phyloP scores from a whole-genome alignment of 2,329 filamentous ascomycete species.

The Colletotrichum higginsianum region DNA sequence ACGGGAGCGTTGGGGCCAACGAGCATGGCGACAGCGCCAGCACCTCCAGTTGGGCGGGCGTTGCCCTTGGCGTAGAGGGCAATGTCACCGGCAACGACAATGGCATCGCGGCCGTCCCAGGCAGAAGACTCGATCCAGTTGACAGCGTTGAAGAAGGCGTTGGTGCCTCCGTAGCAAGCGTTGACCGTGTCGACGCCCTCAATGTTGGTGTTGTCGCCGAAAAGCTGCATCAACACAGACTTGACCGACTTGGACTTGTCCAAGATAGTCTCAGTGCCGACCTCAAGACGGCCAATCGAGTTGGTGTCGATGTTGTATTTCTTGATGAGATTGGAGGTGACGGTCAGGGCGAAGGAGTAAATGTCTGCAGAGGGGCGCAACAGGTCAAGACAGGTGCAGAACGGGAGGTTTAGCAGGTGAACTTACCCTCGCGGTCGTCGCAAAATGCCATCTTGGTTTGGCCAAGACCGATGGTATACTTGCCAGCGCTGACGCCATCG shows the following conservation, averaged over 20 bases:
- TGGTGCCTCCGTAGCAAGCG: slow-evolving; percentile 90
- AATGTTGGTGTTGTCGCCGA: slow-evolving; percentile 86
- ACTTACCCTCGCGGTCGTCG: slow-evolving; percentile 87
- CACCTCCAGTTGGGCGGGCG: slow-evolving; percentile 85
- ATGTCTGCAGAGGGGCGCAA: slow-evolving; percentile 72
- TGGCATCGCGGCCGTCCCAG: slow-evolving; percentile 87
- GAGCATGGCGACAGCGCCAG: slow-evolving; percentile 83
- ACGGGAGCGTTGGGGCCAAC: slow-evolving; percentile 84
- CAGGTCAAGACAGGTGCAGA: slow-evolving; percentile 42
- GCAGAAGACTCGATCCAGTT: slow-evolving; percentile 91
- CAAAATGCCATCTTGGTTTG: slow-evolving; percentile 96
- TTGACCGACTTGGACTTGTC: slow-evolving; percentile 95
- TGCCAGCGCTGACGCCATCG: slow-evolving; percentile 85
- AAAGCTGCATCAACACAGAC: slow-evolving; percentile 89
- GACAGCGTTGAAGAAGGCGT: slow-evolving; percentile 85
- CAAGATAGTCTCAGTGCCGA: slow-evolving; percentile 87
- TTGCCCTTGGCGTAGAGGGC: slow-evolving; percentile 88
- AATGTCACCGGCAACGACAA: slow-evolving; percentile 87
- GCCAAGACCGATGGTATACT: slow-evolving; percentile 92
- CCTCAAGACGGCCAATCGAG: slow-evolving; percentile 85
- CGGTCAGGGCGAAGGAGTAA: slow-evolving; percentile 88
- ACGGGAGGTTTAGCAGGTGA: slow-evolving; percentile 11
- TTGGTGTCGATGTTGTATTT: slow-evolving; percentile 88
- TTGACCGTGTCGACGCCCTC: slow-evolving; percentile 89
- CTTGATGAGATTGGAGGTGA: slow-evolving; percentile 81